Evolutionary conservation across 345 rosid species (phyloP), one percentile per base, ranked within the genome.

Genomic region (Eucalyptus pauciflora): DNA sequence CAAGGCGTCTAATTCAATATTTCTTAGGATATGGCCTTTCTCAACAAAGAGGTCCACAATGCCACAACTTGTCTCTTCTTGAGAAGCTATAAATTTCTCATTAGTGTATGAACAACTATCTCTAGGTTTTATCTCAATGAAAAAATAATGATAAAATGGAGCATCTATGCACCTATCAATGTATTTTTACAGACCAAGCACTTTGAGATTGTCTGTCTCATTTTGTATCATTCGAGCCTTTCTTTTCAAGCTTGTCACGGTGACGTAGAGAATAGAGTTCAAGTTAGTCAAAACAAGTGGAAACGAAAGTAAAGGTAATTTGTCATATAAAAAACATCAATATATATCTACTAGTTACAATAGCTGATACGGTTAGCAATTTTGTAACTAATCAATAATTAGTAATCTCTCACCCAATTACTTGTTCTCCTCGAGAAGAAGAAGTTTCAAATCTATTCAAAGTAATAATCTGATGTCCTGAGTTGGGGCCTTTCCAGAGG

Each of bases 201-300:
- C 14, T 41, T 20, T 12, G 15, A 76, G 46, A 0, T 76, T 13
- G 0, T 24, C 13, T 8, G 15, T 20, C 22, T 20, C 27, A 37
- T 76, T 20, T 37, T 7, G 13, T 10, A 10, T 22, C 25, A 20
- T 76, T 10, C 8, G 8, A 20, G 83, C 7, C 14, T 76, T 76
- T 76, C 27, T 76, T 76, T 41, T 37, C 15, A 37, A 37, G 46
- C 48, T 37, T 10, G 11, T 10, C 15, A 1, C 2, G 2, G 0
- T 13, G 15, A 12, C 1, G 3, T 3, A 1, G 8, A 41, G 3
- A 41, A 71, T 37, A 41, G 8, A 76, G 48, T 18, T 3, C 81
- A 8, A 33, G 8, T 10, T 76, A 1, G 14, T 22, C 5, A 2
- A 41, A 76, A 76, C 0, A 20, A 76, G 0, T 43, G 4, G 0